Evolutionary conservation across 2,329 filamentous ascomycete species (phyloP).

Genomic region (Aspergillus quadricinctus): DNA sequence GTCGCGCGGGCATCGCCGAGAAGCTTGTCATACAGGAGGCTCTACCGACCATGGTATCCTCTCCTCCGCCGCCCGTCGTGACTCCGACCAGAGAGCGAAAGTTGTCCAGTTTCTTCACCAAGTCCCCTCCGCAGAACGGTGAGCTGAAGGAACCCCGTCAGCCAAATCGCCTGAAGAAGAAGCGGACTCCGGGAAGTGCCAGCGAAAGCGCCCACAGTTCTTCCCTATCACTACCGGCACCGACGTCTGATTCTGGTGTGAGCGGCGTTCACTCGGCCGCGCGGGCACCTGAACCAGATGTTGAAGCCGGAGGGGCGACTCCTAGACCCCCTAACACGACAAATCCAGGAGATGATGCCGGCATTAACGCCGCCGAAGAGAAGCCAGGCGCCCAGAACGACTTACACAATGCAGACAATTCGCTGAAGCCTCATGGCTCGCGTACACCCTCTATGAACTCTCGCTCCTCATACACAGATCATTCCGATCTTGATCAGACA

Average conservation of each 20-base stretch:
- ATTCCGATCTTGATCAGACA: slow-evolving; percentile 71
- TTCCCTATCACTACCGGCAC: slow-evolving; percentile 63
- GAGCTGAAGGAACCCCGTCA: slow-evolving; percentile 59
- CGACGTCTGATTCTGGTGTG: slow-evolving; percentile 40
- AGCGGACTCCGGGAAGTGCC: slow-evolving; percentile 67
- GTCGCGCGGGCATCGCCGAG: slow-evolving; percentile 13
- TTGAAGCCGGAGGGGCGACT: slow-evolving; percentile 31
- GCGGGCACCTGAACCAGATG: slow-evolving; percentile 22
- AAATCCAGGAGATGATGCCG: slow-evolving; percentile 21
- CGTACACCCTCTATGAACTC: slow-evolving; percentile 75
- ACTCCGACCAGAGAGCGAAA: slow-evolving; percentile 64
- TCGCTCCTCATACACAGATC: slow-evolving; percentile 66
- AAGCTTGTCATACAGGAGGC: slow-evolving; percentile 32
- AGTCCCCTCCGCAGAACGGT: slow-evolving; percentile 61
- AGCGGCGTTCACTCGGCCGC: slow-evolving; percentile 19
- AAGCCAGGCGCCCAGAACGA: slow-evolving; percentile 32
- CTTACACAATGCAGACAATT: slow-evolving; percentile 44
- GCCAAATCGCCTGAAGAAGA: slow-evolving; percentile 91
- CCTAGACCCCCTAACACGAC: slow-evolving; percentile 31
- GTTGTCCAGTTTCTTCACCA: slow-evolving; percentile 63
- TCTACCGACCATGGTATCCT: slow-evolving; percentile 43
- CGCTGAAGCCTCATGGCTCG: slow-evolving; percentile 64
- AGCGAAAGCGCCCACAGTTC: slow-evolving; percentile 91
- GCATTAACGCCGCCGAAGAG: slow-evolving; percentile 7
- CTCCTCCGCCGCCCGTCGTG: slow-evolving; percentile 37